A percentile compares a stretch with the other conserved stretches of the same genome.
These are phyloP conservation scores for Citrullus colocynthis DNA, from an alignment of 306 rosid genomes.

Conservation along the genomic window DNA sequence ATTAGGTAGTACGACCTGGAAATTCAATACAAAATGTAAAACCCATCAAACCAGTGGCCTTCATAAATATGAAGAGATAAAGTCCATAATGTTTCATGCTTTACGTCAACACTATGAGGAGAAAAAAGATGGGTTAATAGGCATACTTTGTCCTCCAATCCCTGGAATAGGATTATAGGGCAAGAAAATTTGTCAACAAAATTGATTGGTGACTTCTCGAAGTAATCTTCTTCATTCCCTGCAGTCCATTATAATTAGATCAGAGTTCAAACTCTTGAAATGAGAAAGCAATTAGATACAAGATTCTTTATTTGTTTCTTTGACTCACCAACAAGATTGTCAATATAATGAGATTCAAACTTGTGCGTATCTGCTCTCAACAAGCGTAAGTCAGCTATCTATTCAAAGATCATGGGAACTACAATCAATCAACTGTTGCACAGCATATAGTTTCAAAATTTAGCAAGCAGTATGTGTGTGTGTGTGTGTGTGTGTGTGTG, in stretches of 20 bases:
- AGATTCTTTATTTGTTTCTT: background rate
- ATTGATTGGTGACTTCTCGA: conserved; percentile 77
- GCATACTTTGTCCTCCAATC: conserved; percentile 82
- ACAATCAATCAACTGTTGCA: conserved; percentile 8
- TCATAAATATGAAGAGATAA: background rate
- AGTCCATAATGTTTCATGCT: background rate
- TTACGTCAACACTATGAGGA: background rate
- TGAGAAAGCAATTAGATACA: background rate
- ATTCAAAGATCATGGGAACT: conserved; percentile 15
- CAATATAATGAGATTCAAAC: conserved; percentile 73
- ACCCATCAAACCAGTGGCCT: background rate
- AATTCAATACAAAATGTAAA: background rate
- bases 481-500: no score
- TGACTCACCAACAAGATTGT: conserved; percentile 65
- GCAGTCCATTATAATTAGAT: conserved; percentile 19
- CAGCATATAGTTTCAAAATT: background rate
- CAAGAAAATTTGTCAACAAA: conserved; percentile 68
- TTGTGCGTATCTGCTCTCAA: conserved; percentile 75
- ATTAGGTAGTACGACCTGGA: conserved; percentile 73
- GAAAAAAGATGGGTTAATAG: background rate
- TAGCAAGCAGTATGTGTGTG: background rate
- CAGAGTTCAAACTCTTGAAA: background rate
- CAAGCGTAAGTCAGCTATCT: conserved; percentile 68
- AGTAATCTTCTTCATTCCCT: conserved; percentile 55
- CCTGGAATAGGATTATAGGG: conserved; percentile 84